phyloP scores from a whole-genome alignment of 2,329 filamentous ascomycete species.

The Fusarium sp. region DNA sequence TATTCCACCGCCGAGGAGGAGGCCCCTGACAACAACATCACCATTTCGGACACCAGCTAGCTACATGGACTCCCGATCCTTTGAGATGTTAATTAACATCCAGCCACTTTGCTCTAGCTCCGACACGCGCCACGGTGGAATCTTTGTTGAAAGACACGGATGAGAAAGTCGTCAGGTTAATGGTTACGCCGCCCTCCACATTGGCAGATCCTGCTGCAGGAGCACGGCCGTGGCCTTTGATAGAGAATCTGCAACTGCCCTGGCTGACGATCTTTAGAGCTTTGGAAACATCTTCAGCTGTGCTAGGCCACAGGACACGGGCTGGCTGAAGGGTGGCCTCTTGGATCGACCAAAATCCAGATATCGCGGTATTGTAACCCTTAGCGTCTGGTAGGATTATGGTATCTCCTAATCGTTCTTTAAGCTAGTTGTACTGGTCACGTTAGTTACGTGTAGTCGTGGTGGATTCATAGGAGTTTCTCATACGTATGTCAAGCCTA shows the following conservation, averaged over 20 bases:
- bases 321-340: not conserved
- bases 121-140: not conserved
- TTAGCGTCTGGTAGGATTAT: too few relatives aligned
- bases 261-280: not conserved
- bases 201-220: constrained; percentile 16
- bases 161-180: constrained; percentile 11
- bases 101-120: constrained; percentile 15
- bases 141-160: not conserved
- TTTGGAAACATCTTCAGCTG: fast-evolving
- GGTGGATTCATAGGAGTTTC: too few relatives aligned
- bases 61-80: not conserved
- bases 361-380: not conserved
- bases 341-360: not conserved
- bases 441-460: too few relatives aligned
- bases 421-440: too few relatives aligned
- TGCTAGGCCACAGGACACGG: not conserved
- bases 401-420: too few relatives aligned
- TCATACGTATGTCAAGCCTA: too few relatives aligned
- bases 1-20: constrained; percentile 11
- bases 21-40: constrained; percentile 8
- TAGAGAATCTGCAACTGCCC: not conserved
- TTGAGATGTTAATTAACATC: not conserved
- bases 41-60: constrained; percentile 2
- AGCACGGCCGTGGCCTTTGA: constrained; percentile 12
- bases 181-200: constrained; percentile 1